These are phyloP conservation scores for Sphaerulina vaccinii DNA, from an alignment of 2,329 filamentous ascomycete species.

Conservation along the genomic window DNA sequence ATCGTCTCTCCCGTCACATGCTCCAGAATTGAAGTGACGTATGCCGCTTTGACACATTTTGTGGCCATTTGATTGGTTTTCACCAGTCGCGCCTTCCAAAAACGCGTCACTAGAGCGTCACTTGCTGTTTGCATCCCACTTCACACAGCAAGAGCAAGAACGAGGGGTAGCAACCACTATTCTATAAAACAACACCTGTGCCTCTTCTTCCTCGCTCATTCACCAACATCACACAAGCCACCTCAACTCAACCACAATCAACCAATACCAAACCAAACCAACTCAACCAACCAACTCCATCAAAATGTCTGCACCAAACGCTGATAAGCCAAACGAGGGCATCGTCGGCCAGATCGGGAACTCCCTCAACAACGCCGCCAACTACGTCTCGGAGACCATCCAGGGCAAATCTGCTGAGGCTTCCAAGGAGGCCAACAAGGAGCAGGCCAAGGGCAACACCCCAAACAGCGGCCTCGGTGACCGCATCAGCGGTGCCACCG, in stretches of 20 bases:
- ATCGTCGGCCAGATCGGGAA: conserved; percentile 44
- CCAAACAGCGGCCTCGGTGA: conserved; percentile 49
- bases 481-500: conserved; percentile 55
- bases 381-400: conserved; percentile 66
- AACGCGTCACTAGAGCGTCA: neutral
- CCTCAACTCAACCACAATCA: neutral
- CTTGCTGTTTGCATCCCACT: neutral
- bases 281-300: conserved; percentile 23
- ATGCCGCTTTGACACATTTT: no score
- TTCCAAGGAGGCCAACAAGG: conserved; percentile 70
- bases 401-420: conserved; percentile 57
- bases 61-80: neutral
- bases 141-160: neutral
- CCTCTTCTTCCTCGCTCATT: neutral
- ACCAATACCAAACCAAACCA: conserved; percentile 15
- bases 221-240: conserved; percentile 8
- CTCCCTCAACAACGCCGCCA: conserved; percentile 55
- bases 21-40: no score
- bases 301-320: conserved; percentile 48
- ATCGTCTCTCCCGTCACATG: no score
- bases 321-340: conserved; percentile 45
- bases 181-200: conserved; percentile 2
- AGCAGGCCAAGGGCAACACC: conserved; percentile 59
- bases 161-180: neutral
- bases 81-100: neutral